These are phyloP conservation scores for Pichia rugopelliculosa DNA, from an alignment of 805 yeast genomes.

Conservation along the genomic window DNA sequence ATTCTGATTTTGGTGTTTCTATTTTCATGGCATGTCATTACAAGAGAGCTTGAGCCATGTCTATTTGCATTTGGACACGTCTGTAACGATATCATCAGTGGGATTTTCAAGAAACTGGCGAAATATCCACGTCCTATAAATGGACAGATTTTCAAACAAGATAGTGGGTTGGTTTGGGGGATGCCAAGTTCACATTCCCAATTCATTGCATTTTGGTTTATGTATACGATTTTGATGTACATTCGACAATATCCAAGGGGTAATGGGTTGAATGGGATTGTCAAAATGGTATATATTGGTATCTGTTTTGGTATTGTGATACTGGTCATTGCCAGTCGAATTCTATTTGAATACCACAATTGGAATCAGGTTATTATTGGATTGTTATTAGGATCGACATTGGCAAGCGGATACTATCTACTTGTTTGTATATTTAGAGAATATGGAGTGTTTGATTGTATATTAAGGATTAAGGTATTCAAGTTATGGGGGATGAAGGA, in stretches of 20 bases:
- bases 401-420: conserved; percentile 54
- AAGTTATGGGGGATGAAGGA: conserved; percentile 51
- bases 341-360: conserved; percentile 74
- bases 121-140: conserved; percentile 65
- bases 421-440: conserved; percentile 51
- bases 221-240: conserved; percentile 42
- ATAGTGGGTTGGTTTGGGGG: conserved; percentile 53
- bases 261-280: conserved; percentile 20
- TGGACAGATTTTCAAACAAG: conserved; percentile 31
- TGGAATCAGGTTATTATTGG: conserved; percentile 71
- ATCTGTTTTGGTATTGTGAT: background rate
- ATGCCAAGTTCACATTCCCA: conserved; percentile 98
- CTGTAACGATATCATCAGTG: conserved; percentile 64
- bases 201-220: conserved; percentile 82
- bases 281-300: conserved; percentile 12
- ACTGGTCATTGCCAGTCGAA: conserved; percentile 57
- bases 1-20: conserved; percentile 71
- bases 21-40: conserved; percentile 72
- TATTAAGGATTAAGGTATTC: conserved; percentile 51
- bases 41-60: conserved; percentile 82
- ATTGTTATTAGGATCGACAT: conserved; percentile 46
- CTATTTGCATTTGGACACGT: conserved; percentile 83
- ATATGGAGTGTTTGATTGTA: conserved; percentile 59
- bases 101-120: conserved; percentile 53
- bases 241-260: conserved; percentile 32